Evolutionary conservation across 2,329 filamentous ascomycete species (phyloP), one percentile per base, ranked within the genome.

Genomic region (Cladophialophora carrionii): DNA sequence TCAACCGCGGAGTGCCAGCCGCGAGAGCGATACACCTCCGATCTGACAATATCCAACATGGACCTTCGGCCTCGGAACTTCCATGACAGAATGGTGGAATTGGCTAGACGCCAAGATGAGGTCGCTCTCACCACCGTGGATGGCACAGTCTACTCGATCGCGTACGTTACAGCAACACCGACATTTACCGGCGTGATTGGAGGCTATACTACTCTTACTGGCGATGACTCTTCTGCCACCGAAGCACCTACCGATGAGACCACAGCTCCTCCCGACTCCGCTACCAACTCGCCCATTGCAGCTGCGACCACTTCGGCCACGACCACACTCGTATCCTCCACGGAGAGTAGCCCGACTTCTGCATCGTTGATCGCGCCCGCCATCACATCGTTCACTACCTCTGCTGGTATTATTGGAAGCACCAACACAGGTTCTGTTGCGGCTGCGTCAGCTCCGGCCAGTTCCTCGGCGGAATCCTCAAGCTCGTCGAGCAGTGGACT

Each of bases 121-220:
- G 20, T 17, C n/a, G 24, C 29, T 20, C 60, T 68, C 31, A 70
- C 57, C 41, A 68, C 63, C 4, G 65, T 66, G 14, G 65, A 66
- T 51, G 69, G 70, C 34, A 66, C 64, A 14, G 68, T 70, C 32
- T 65, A 68, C 48, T 70, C 68, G 4, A 74, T 83, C 48, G 78
- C 86, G 49, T 83, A 85, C 73, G 78, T 84, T 53, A 86, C 84
- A 0, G 77, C 81, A 32, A 71, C 78, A 24, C 78, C 81, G 61
- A 85, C 84, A 46, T 87, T 85, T 68, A 75, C 77, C 17, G 84
- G 82, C 29, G 76, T 78, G 1, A 76, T 84, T 65, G 82, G 76
- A 62, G 81, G 81, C 65, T 83, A 80, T 70, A 76, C 76, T 14
- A 84, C 83, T 22, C 63, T 73, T 46, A 65, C 66, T 5, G 59